phyloP scores from a whole-genome alignment of 768 basidiomycete genomes.

The Termitomyces sp. region DNA sequence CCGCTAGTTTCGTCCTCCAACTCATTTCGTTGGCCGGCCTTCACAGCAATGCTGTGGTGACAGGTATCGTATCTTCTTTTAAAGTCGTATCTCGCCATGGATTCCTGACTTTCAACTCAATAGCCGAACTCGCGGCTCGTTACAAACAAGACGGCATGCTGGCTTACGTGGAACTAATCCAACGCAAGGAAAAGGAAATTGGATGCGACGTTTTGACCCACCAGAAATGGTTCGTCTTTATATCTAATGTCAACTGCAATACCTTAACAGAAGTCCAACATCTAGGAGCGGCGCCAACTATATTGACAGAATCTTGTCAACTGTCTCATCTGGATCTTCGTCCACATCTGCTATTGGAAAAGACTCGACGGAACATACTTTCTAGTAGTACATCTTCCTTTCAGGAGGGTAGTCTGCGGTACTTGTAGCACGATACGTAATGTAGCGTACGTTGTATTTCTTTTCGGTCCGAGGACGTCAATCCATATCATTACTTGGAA shows the following conservation, averaged over 20 bases:
- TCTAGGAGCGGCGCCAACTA: slow-evolving; percentile 87
- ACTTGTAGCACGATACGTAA: not conserved
- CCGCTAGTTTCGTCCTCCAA: slow-evolving; percentile 77
- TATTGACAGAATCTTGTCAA: slow-evolving; percentile 79
- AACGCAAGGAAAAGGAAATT: slow-evolving; percentile 83
- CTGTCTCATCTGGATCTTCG: slow-evolving; percentile 83
- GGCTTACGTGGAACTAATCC: slow-evolving; percentile 86
- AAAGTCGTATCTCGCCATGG: not conserved
- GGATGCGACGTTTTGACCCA: slow-evolving; percentile 89
- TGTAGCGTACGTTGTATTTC: not conserved
- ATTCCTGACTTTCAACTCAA: not conserved
- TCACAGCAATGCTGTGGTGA: slow-evolving; percentile 76
- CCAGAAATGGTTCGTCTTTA: slow-evolving; percentile 74
- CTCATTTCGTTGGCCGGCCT: slow-evolving; percentile 88
- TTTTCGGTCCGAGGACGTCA: not conserved
- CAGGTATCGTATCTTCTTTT: slow-evolving; percentile 55
- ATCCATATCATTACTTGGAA: not conserved
- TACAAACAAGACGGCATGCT: slow-evolving; percentile 90
- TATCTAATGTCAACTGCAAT: not conserved
- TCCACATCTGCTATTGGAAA: slow-evolving; percentile 79
- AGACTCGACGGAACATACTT: slow-evolving; percentile 87
- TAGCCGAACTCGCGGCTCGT: slow-evolving; percentile 72
- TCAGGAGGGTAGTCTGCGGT: not conserved
- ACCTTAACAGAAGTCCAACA: not conserved
- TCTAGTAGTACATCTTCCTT: slow-evolving; percentile 31